Evolutionary conservation across 108 stramenopile species (phyloP).

Genomic region (Fragilariopsis cylindrus): DNA sequence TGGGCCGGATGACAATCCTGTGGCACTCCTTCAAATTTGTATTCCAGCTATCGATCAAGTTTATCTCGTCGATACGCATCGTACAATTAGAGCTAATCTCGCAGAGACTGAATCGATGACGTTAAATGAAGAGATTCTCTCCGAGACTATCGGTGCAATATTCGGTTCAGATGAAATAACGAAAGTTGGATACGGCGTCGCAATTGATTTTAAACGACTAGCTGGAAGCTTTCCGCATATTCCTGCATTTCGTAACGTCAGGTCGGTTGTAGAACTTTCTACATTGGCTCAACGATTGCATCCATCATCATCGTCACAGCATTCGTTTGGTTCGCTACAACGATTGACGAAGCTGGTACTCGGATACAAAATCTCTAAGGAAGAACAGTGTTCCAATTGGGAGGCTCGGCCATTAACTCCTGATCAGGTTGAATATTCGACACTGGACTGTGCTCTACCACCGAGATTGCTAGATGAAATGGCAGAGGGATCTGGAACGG

Average conservation of each 20-base stretch:
- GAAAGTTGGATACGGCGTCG: constrained; percentile 39
- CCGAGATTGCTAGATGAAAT: constrained; percentile 9
- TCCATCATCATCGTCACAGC: constrained; percentile 17
- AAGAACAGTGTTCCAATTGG: constrained; percentile 58
- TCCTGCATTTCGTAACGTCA: constrained; percentile 23
- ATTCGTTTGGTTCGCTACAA: constrained; percentile 19
- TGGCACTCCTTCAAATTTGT: constrained; percentile 40
- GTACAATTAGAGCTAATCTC: constrained; percentile 20
- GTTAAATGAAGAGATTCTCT: constrained; percentile 16
- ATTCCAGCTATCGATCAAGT: constrained; percentile 23
- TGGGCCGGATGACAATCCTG: constrained; percentile 28
- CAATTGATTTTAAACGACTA: constrained; percentile 35
- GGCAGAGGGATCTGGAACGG: constrained; percentile 13
- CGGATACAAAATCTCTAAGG: constrained; percentile 33
- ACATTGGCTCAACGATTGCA: constrained; percentile 21
- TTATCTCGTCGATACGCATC: constrained; percentile 38
- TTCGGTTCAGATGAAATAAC: constrained; percentile 22
- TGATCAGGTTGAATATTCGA: constrained; percentile 45
- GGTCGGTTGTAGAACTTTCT: constrained; percentile 35
- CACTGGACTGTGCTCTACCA: constrained; percentile 38
- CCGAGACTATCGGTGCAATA: constrained; percentile 16
- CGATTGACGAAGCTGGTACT: constrained; percentile 26
- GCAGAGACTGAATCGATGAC: constrained; percentile 10
- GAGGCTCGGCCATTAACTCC: constrained; percentile 25
- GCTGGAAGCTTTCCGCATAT: constrained; percentile 41